These are phyloP conservation scores for Sugiyamaella americana DNA, from an alignment of 805 yeast species.

Conservation along the genomic window DNA sequence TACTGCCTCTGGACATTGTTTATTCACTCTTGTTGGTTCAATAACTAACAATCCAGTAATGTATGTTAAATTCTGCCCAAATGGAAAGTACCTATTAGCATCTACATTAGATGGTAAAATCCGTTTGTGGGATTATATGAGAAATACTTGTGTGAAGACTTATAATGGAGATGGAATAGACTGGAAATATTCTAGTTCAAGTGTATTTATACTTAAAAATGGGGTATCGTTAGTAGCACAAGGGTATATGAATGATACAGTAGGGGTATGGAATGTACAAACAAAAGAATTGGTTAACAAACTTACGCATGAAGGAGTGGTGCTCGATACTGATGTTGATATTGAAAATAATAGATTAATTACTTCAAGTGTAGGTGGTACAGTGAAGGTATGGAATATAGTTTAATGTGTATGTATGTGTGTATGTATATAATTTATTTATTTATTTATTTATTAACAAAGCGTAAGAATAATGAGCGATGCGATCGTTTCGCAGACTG, in stretches of 20 bases:
- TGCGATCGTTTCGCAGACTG: too few species aligned
- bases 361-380: not conserved
- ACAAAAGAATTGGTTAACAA: conserved; percentile 42
- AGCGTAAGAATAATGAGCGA: too few species aligned
- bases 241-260: conserved; percentile 52
- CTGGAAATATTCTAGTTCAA: conserved; percentile 48
- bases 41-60: conserved; percentile 74
- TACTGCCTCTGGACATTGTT: conserved; percentile 81
- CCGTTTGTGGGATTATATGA: conserved; percentile 81
- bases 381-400: not conserved
- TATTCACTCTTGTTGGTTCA: conserved; percentile 81
- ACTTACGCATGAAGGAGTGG: conserved; percentile 5
- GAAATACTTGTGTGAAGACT: conserved; percentile 74
- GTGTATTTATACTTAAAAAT: conserved; percentile 37
- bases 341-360: not conserved
- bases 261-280: conserved; percentile 65
- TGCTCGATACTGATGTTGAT: not conserved
- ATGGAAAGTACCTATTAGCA: conserved; percentile 71
- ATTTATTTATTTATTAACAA: too few species aligned
- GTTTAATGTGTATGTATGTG: too few species aligned
- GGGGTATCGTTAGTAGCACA: conserved; percentile 35
- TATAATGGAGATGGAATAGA: conserved; percentile 31
- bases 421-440: too few species aligned
- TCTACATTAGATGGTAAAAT: conserved; percentile 75
- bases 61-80: conserved; percentile 66